Evolutionary conservation across 495 filamentous ascomycete genomes (phyloP), one percentile per base, ranked within the genome.

Genomic region (Durotheca rogersii): DNA sequence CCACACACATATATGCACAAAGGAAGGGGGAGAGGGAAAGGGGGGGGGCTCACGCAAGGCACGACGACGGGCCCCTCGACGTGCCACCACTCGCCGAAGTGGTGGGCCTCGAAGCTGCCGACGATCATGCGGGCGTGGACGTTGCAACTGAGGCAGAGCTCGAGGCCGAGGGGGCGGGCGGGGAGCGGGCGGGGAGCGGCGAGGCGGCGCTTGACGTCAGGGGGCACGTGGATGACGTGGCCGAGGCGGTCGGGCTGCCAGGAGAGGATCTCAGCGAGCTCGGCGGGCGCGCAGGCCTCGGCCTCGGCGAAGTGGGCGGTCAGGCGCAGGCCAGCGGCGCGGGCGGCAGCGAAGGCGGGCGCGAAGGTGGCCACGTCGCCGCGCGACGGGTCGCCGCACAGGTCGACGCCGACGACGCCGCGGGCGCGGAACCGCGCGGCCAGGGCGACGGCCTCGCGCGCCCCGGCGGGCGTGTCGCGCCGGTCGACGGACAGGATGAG

Each of bases 221-320:
- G 79, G 0, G 79, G 74, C 1, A 90, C 81, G 62, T 90, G 79
- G 41, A 92, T 87, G 4, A 90, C 88, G 70, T 94, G 89, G 0
- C 89, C 88, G 7, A 95, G 62, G 2, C 89, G 69, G 53, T 88
- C 81, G 4, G 88, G 89, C 39, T 64, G 30, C 69, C 82, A 90
- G 0, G 64, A 65, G 47, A 95, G 73, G 37, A 93, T 63, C 1
- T 72, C 75, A 7, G 65, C 44, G 9, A 94, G 66, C 65, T 94
- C 89, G 2, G 66, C 70, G 3, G 73, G 67, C 0, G 72, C 74
- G 4, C 79, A 81, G 6, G 64, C 62, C 10, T 72, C 67, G 1
- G 77, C 74, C 64, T 94, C 89, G 7, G 83, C 89, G 57, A 93
- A 93, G 66, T 95, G 89, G 31, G 93, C 62, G 1, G 89, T 91